phyloP scores from a whole-genome alignment of 73 alveolate genomes.

The Stentor roeselii region DNA sequence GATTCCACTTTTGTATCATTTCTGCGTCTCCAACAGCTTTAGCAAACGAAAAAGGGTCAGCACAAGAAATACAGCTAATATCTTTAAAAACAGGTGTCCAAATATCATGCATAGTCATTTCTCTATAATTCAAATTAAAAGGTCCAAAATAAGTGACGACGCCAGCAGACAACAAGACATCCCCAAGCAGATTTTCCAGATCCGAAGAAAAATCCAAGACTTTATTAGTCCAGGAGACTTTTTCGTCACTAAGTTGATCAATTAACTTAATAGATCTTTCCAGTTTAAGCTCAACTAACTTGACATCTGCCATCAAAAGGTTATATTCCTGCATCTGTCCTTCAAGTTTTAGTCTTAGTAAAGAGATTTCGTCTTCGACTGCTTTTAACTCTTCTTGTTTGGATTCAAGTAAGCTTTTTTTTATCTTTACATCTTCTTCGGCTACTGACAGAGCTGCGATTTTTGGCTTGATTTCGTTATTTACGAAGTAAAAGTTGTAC shows the following conservation, averaged over 20 bases:
- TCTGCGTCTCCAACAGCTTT: conserved; percentile 77
- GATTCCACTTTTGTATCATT: conserved; percentile 81
- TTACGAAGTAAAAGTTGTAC: conserved; percentile 68
- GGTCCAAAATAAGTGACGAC: conserved; percentile 92
- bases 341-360: conserved; percentile 82
- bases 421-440: conserved; percentile 62
- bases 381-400: conserved; percentile 75
- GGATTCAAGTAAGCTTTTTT: conserved; percentile 65
- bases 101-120: conserved; percentile 48
- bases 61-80: conserved; percentile 53
- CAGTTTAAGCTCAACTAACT: conserved; percentile 77
- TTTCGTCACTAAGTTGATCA: conserved; percentile 82
- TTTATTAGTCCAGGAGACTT: conserved; percentile 82
- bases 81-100: conserved; percentile 75
- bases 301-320: conserved; percentile 67
- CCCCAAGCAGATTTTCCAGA: conserved; percentile 88
- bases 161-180: conserved; percentile 84
- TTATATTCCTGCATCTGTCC: conserved; percentile 77
- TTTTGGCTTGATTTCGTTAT: conserved; percentile 88
- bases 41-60: conserved; percentile 71
- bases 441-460: conserved; percentile 90
- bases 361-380: conserved; percentile 80
- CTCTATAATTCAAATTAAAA: conserved; percentile 83
- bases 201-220: conserved; percentile 71
- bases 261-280: conserved; percentile 83